phyloP scores from a whole-genome alignment of 75 land plant genomes.

The Selaginella moellendorffii region DNA sequence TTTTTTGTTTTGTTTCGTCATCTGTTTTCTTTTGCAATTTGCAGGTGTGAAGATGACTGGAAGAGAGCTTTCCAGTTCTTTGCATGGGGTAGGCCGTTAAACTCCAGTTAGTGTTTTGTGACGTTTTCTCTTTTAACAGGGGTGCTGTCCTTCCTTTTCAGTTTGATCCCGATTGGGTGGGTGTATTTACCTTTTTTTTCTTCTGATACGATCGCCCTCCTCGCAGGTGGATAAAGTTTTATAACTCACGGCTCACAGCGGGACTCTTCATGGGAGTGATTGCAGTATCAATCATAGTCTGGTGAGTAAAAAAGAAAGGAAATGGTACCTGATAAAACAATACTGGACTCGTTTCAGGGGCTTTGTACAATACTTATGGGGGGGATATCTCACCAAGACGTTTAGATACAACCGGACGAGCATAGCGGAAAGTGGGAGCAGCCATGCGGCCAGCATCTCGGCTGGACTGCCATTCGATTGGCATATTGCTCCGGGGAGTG shows the following conservation, averaged over 20 bases:
- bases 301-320: conserved; percentile 5
- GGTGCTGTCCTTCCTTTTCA: conserved; percentile 19
- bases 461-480: conserved; percentile 21
- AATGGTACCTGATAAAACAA: background rate
- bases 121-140: background rate
- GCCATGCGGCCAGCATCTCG: conserved; percentile 1
- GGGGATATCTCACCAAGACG: conserved; percentile 12
- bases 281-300: conserved; percentile 14
- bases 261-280: conserved; percentile 14
- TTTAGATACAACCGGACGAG: conserved; percentile 3
- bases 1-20: too few relatives aligned
- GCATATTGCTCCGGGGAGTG: conserved; percentile 16
- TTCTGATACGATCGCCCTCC: background rate
- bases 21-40: background rate
- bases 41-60: conserved; percentile 27
- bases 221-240: conserved; percentile 24
- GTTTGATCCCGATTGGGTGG: conserved; percentile 18
- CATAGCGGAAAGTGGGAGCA: conserved; percentile 2
- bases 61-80: conserved; percentile 23
- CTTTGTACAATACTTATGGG: conserved; percentile 20
- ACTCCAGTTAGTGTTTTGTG: background rate
- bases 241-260: conserved; percentile 12
- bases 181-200: too few relatives aligned
- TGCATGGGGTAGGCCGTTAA: conserved; percentile 11
- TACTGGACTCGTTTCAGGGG: background rate